A percentile compares a stretch with the other conserved stretches of the same genome.
These are phyloP conservation scores for Tylopilus vinaceipallidus DNA, from an alignment of 768 basidiomycete species.

Conservation along the genomic window DNA sequence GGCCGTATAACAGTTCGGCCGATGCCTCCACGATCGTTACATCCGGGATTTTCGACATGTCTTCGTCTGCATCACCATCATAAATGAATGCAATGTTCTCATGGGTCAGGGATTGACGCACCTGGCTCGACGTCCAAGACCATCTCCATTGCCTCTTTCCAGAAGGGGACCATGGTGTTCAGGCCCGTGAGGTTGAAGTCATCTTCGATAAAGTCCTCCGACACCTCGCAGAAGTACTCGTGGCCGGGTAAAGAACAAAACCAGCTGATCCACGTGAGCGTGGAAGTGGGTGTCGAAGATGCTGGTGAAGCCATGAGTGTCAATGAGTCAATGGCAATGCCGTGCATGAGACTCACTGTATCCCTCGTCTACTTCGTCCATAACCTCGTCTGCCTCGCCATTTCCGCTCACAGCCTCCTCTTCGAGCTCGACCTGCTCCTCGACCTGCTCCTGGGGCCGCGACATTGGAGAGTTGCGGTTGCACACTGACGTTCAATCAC, in stretches of 20 bases:
- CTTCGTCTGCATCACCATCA: slow-evolving; percentile 63
- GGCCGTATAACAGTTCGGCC: slow-evolving; percentile 94
- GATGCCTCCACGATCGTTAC: slow-evolving; percentile 98
- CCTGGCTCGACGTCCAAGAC: slow-evolving; percentile 98
- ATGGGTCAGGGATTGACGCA: slow-evolving; percentile 38
- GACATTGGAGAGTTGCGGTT: slow-evolving; percentile 35
- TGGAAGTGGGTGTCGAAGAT: slow-evolving; percentile 87
- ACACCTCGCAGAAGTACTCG: slow-evolving; percentile 98
- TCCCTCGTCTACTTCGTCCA: slow-evolving; percentile 68
- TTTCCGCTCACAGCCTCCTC: slow-evolving; percentile 60
- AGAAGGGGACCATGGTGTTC: slow-evolving; percentile 95
- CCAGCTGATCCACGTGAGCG: slow-evolving; percentile 95
- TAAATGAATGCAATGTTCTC: slow-evolving; percentile 9
- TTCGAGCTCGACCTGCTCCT: slow-evolving; percentile 50
- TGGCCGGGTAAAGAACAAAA: slow-evolving; percentile 94
- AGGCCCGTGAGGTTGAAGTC: slow-evolving; percentile 98
- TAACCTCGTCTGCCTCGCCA: slow-evolving; percentile 70
- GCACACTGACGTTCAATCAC: slow-evolving; percentile 22
- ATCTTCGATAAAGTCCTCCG: slow-evolving; percentile 99
- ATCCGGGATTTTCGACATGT: slow-evolving; percentile 94
- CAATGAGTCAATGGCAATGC: slow-evolving; percentile 9
- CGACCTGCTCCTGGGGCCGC: slow-evolving; percentile 39
- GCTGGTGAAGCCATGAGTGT: slow-evolving; percentile 44
- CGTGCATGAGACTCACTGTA: slow-evolving; percentile 61
- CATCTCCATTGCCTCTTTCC: slow-evolving; percentile 99